A percentile compares a stretch with the other conserved stretches of the same genome.
phyloP scores from a whole-genome alignment of 768 basidiomycete genomes.

The Exidia glandulosa region DNA sequence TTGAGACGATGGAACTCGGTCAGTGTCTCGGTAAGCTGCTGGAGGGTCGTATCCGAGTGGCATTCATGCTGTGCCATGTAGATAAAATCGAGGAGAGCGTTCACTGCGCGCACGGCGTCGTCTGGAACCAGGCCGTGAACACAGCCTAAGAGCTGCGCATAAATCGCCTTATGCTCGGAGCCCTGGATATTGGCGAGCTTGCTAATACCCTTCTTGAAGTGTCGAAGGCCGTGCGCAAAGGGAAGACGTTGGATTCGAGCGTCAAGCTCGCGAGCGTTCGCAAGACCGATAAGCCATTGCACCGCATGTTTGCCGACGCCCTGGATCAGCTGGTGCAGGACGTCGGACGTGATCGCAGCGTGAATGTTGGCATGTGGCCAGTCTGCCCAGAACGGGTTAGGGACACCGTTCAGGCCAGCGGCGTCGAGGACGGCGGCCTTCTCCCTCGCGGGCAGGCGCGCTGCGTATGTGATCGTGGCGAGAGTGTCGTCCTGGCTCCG shows the following conservation, averaged over 20 bases:
- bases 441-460: no score
- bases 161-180: slow-evolving; percentile 2
- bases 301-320: slow-evolving; percentile 35
- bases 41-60: slow-evolving; percentile 19
- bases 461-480: no score
- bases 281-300: slow-evolving; percentile 18
- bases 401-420: no score
- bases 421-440: no score
- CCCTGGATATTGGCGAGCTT: slow-evolving; percentile 9
- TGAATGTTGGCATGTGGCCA: slow-evolving; percentile 32
- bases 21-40: slow-evolving; percentile 13
- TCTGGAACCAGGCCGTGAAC: slow-evolving; percentile 7
- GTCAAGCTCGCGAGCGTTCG: slow-evolving; percentile 9
- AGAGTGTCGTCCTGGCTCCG: no score
- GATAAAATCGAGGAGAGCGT: slow-evolving; percentile 20
- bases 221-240: slow-evolving; percentile 1
- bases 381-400: slow-evolving; percentile 28
- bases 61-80: slow-evolving; percentile 19
- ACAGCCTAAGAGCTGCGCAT: neutral
- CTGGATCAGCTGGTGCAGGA: slow-evolving; percentile 39
- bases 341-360: slow-evolving; percentile 23
- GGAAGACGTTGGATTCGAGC: slow-evolving; percentile 9
- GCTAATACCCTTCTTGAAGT: slow-evolving; percentile 25
- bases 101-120: slow-evolving; percentile 12
- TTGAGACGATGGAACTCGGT: slow-evolving; percentile 18